Evolutionary conservation across 2,329 filamentous ascomycete species (phyloP), one percentile per base, ranked within the genome.

Genomic region (Fragosphaeria purpurea): DNA sequence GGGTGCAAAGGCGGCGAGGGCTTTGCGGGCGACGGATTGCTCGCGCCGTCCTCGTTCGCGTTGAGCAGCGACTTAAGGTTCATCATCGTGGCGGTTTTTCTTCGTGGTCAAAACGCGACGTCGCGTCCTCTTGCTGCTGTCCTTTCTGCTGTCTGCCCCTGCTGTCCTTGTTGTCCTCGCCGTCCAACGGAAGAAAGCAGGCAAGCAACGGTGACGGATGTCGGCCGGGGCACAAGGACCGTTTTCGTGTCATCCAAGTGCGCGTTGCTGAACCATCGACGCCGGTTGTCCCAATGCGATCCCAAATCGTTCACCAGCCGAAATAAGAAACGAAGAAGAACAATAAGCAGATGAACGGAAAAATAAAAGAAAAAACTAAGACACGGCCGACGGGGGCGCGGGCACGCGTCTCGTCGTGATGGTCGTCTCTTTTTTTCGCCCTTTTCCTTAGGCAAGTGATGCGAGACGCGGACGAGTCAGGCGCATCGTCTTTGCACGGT

Each of bases 61-160:
- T 80, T 81, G 45, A 81, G 65, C 59, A 82, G 74, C 12, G 70
- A 71, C 55, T 69, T 65, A 51, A 79, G 69, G 67, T 79, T 75
- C 76, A 79, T 67, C 51, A 57, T 63, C 56, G 48, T 52, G 52
- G 47, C 73, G 50, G 51, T 61, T 10, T 22, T 22, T 22, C 22
- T 22, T 22, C 22, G 2, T 22, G 2, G 22, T 22, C 22, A 22
- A 22, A 22, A 22, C 22, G 22, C 22, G 22, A 3, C 3, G 22
- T 22, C 22, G 22, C 33, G 41, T 35, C 48, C 30, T 35, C 42
- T 32, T n/a, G 22, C 22, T 22, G 41, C 10, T 41, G 42, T 22
- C 35, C 35, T 7, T 37, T 37, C 7, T 7, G 35, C 35, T 37
- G 35, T 37, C 35, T n/a, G n/a, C n/a, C n/a, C n/a, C 11, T 37